Evolutionary conservation across 108 stramenopile species (phyloP).

Genomic region (Conticribra guillardii): DNA sequence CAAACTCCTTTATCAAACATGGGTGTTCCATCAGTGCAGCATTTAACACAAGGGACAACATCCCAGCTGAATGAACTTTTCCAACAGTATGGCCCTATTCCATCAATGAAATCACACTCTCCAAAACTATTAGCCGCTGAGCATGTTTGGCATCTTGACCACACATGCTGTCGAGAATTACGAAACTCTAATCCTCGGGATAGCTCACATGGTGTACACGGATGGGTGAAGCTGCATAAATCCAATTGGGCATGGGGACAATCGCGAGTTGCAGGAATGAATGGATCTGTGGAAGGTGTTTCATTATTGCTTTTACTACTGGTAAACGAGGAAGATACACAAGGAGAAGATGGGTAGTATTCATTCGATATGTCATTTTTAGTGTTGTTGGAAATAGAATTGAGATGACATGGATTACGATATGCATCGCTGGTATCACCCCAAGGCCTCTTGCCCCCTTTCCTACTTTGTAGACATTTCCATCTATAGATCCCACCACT

Average conservation of each 20-base stretch:
- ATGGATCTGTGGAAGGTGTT: neutral
- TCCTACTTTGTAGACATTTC: constrained; percentile 25
- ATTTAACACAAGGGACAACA: constrained; percentile 30
- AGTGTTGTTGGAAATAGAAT: neutral
- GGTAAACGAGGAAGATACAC: neutral
- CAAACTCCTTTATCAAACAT: constrained; percentile 32
- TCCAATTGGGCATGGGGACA: constrained; percentile 18
- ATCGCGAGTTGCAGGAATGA: constrained; percentile 31
- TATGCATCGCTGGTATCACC: constrained; percentile 18
- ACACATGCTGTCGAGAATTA: constrained; percentile 7
- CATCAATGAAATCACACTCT: constrained; percentile 30
- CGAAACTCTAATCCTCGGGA: constrained; percentile 27
- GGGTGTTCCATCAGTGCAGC: constrained; percentile 28
- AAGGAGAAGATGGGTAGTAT: constrained; percentile 7
- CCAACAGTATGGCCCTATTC: constrained; percentile 41
- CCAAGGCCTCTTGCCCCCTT: constrained; percentile 39
- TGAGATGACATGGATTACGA: constrained; percentile 20
- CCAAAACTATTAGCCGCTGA: constrained; percentile 15
- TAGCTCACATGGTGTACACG: constrained; percentile 40
- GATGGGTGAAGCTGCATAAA: constrained; percentile 17
- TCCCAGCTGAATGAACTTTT: constrained; percentile 6
- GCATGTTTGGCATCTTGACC: constrained; percentile 35
- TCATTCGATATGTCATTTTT: neutral
- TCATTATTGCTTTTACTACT: neutral
- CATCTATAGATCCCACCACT: neutral